phyloP scores from a whole-genome alignment of 2,329 filamentous ascomycete genomes.

The Aspergillus udagawae region DNA sequence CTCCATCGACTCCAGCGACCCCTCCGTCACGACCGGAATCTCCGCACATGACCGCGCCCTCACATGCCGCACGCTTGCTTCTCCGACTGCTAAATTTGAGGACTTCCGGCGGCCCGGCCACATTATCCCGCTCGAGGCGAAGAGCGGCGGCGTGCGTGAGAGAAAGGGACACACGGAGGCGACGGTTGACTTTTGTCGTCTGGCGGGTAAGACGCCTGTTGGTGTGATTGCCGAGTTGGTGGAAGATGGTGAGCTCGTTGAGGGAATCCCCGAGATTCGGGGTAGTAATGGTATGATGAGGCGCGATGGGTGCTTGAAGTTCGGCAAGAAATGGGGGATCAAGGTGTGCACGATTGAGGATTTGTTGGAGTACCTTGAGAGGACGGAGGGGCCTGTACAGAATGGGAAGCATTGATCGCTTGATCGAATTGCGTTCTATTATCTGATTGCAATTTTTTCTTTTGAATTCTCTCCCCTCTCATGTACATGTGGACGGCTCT shows the following conservation, averaged over 20 bases:
- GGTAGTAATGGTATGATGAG: conserved; percentile 82
- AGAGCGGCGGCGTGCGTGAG: conserved; percentile 73
- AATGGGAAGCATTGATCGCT: conserved; percentile 35
- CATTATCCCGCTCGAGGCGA: conserved; percentile 77
- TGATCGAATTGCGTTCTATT: neutral
- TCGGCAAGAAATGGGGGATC: conserved; percentile 83
- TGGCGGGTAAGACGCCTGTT: conserved; percentile 72
- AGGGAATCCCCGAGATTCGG: conserved; percentile 61
- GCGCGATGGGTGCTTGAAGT: conserved; percentile 79
- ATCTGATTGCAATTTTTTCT: neutral
- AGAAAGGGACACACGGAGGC: conserved; percentile 89
- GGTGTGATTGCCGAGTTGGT: conserved; percentile 91
- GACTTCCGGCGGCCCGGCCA: conserved; percentile 82
- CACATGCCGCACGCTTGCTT: conserved; percentile 74
- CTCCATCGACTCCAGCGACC: conserved; percentile 73
- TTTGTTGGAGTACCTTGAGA: conserved; percentile 74
- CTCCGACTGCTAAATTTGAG: conserved; percentile 52
- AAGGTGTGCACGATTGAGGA: conserved; percentile 96
- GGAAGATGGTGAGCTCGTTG: conserved; percentile 71
- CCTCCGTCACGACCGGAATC: conserved; percentile 81
- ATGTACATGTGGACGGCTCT: conserved; percentile 2
- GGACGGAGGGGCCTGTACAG: conserved; percentile 55
- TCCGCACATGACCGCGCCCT: conserved; percentile 80
- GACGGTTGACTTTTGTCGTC: conserved; percentile 79
- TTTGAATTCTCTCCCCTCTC: conserved; percentile 4